phyloP scores from a whole-genome alignment of 1,284 basidiomycete genomes.

The Tausonia pullulans region DNA sequence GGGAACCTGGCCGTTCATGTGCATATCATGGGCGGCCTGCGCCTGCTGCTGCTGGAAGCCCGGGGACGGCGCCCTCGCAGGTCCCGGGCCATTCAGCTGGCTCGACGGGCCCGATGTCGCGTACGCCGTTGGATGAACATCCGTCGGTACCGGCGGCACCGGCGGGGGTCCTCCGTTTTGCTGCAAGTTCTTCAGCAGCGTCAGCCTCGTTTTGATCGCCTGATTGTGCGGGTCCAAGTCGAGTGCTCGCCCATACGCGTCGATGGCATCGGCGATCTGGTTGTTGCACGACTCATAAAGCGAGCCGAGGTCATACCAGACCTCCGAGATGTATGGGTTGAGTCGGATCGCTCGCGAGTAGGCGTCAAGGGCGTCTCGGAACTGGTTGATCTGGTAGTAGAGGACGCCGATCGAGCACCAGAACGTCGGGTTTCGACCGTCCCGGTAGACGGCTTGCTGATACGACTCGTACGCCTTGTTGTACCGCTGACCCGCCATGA shows the following conservation, averaged over 20 bases:
- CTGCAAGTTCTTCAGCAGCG: slow-evolving; percentile 67
- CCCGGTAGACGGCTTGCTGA: slow-evolving; percentile 96
- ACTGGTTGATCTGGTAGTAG: slow-evolving; percentile 99
- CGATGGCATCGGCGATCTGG: slow-evolving; percentile 95
- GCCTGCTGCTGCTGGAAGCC: not conserved
- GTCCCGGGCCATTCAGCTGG: not conserved
- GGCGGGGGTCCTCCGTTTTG: slow-evolving; percentile 63
- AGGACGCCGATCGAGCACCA: slow-evolving; percentile 99
- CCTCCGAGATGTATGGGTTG: slow-evolving; percentile 97
- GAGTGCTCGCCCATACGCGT: slow-evolving; percentile 85
- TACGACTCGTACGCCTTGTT: slow-evolving; percentile 99
- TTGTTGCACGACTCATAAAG: slow-evolving; percentile 99
- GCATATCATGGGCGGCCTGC: not conserved
- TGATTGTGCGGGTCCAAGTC: slow-evolving; percentile 76
- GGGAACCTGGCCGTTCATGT: not conserved
- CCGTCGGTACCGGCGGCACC: slow-evolving; percentile 77
- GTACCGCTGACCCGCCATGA: slow-evolving; percentile 98
- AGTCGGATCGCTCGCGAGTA: slow-evolving; percentile 97
- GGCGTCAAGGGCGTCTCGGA: slow-evolving; percentile 92
- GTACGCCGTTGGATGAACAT: slow-evolving; percentile 90
- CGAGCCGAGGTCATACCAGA: slow-evolving; percentile 96
- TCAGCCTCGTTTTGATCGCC: slow-evolving; percentile 64
- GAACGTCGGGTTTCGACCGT: slow-evolving; percentile 96
- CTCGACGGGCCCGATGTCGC: slow-evolving; percentile 38
- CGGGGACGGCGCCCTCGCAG: not conserved